A percentile compares a stretch with the other conserved stretches of the same genome.
phyloP scores from a whole-genome alignment of 495 filamentous ascomycete species.

The Penicillium herquei region DNA sequence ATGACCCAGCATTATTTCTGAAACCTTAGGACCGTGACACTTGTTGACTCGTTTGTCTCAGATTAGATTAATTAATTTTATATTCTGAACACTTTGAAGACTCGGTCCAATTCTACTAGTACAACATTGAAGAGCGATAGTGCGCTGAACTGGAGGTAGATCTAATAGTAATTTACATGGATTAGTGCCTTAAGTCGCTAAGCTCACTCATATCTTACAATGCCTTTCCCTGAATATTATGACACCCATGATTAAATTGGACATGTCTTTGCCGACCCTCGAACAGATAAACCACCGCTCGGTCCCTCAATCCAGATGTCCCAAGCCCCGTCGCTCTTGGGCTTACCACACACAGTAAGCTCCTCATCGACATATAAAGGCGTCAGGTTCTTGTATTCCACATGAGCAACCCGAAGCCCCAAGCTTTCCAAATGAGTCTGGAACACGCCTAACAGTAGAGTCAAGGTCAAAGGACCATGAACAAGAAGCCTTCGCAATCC shows the following conservation, averaged over 20 bases:
- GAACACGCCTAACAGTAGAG: slow-evolving; percentile 67
- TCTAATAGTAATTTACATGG: too few species aligned
- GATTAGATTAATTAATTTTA: too few species aligned
- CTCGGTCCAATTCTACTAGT: too few species aligned
- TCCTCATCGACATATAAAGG: slow-evolving; percentile 74
- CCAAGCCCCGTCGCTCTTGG: slow-evolving; percentile 37
- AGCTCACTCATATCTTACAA: too few species aligned
- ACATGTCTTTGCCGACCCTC: slow-evolving; percentile 44
- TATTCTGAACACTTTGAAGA: too few species aligned
- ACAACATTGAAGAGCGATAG: too few species aligned
- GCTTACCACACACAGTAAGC: slow-evolving; percentile 56
- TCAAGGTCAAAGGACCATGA: slow-evolving; percentile 81
- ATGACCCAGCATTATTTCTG: too few species aligned
- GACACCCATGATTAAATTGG: not conserved
- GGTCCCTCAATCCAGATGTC: slow-evolving; percentile 67
- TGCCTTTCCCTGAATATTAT: too few species aligned
- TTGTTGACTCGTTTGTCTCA: too few species aligned
- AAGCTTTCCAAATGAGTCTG: slow-evolving; percentile 41
- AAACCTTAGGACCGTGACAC: too few species aligned
- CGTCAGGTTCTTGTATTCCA: slow-evolving; percentile 81
- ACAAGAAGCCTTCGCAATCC: slow-evolving; percentile 73
- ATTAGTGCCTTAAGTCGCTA: too few species aligned
- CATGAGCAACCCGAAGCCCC: slow-evolving; percentile 34
- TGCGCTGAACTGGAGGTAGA: too few species aligned
- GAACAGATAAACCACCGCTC: slow-evolving; percentile 61